Evolutionary conservation across 768 basidiomycete genomes (phyloP), one percentile per base, ranked within the genome.

Genomic region (Amylocystis lapponica): DNA sequence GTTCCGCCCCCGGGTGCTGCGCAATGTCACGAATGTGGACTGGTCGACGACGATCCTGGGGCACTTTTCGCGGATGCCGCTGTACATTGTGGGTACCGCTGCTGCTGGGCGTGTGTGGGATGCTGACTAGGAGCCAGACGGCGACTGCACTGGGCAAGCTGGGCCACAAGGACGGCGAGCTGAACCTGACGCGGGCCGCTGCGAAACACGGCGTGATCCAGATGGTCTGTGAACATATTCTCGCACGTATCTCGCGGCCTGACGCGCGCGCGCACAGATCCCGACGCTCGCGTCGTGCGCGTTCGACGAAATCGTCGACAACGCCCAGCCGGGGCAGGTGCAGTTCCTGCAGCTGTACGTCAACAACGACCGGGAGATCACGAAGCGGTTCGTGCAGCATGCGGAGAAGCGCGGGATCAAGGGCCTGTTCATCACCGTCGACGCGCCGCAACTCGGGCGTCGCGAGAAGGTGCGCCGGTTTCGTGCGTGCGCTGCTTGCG

Each of bases 231-330:
- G n/a, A n/a, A 27, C 10, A 23, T 31, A 22, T 17, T 16, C 10
- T 21, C 4, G 20, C 19, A 34, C n/a, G 27, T 33, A 30, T 47
- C 31, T 23, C 23, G 22, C 10, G 25, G 3, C 6, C 12, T 19
- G 29, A 37, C 8, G 17, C 8, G 27, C 22, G 9, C 23, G 29
- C 10, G 4, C 21, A 41, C 55, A 94, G 94, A 94, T 98, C 41
- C 91, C 94, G 2, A 98, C 95, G 2, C 71, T 97, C n/a, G 91
- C 95, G 0, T 93, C 89, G 0, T 97, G 92, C 64, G 88, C 90
- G 0, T 96, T 98, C 63, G 93, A 98, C 58, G 92, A 98, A 62
- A 79, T 97, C 39, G 72, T 96, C 19, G 86, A 94, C 59, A 86
- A 81, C 0, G 86, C 90, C 5, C 66, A 72, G 27, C 83, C 84